Evolutionary conservation across 2,329 filamentous ascomycete genomes (phyloP).

Genomic region (Microsporum ferrugineum): DNA sequence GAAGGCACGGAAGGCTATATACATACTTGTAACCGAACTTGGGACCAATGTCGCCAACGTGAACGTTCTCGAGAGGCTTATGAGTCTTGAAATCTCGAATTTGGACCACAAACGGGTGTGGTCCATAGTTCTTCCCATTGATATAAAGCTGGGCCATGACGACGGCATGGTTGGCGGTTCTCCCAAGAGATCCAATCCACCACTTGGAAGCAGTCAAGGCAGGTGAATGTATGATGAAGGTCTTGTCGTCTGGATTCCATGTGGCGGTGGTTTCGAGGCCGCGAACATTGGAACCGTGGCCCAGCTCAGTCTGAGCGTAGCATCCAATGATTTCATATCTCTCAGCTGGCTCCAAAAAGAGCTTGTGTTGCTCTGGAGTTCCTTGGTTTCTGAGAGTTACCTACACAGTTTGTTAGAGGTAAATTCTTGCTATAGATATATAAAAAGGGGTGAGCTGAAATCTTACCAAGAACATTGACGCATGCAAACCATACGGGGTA

Average conservation of each 20-base stretch:
- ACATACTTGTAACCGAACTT: constrained; percentile 61
- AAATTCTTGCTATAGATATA: background rate
- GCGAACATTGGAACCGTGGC: constrained; percentile 65
- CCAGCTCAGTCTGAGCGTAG: constrained; percentile 70
- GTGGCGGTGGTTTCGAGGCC: constrained; percentile 62
- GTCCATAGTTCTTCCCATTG: constrained; percentile 56
- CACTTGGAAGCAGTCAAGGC: constrained; percentile 66
- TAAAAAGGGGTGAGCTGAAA: background rate
- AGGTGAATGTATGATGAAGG: constrained; percentile 63
- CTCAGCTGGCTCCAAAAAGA: constrained; percentile 57
- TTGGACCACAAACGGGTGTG: constrained; percentile 68
- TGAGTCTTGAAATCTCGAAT: constrained; percentile 61
- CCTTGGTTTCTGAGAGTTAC: constrained; percentile 60
- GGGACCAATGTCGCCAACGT: constrained; percentile 70
- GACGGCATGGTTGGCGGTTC: constrained; percentile 64
- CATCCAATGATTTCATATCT: constrained; percentile 65
- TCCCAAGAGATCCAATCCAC: constrained; percentile 72
- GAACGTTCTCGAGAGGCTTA: constrained; percentile 54
- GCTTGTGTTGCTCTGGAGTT: constrained; percentile 59
- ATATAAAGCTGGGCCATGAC: constrained; percentile 69
- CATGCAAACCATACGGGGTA: constrained; percentile 62
- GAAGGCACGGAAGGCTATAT: background rate
- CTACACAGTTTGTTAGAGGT: constrained; percentile 23
- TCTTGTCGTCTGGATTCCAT: constrained; percentile 63
- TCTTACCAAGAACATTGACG: constrained; percentile 55